Base-by-base conservation (phyloP, 2,329 filamentous ascomycete species). In the Fonsecaea pedrosoi region DNA sequence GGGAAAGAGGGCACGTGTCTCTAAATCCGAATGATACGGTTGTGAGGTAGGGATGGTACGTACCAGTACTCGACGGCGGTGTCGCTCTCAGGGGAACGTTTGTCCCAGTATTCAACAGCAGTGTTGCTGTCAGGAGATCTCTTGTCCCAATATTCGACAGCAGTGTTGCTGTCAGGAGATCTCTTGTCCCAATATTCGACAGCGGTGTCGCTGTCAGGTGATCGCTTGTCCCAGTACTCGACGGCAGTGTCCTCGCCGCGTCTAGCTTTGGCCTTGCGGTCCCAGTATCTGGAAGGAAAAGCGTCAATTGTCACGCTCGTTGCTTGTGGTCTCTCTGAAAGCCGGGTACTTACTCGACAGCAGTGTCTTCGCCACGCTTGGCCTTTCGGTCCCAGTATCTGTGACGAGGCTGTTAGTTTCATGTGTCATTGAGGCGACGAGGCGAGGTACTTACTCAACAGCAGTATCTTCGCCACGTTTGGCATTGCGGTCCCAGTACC, bases 301-400 rank as follows among this genome's bases (percentile, higher is more conserved):
- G 10, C 1, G 45, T 30, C 2, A 50, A 18, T 18, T 9, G 2
- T 13, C 37, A 38, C 1, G 37, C 12, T 38, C 37, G 37, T 37
- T 37, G 35, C 8, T 12, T 9, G 35, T 45, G 40, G 18, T 45
- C 30, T 3, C 2, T 45, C 40, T 2, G 18, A 18, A 45, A 45
- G 3, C 13, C 3, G 13, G 9, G 0, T 50, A 30, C 45, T 50
- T 13, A 50, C 45, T 50, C 45, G 54, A 56, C 54, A 18, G 54
- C 54, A 21, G 54, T 56, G 34, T 56, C 54, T 18, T 56, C 34
- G 12, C 25, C 54, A 10, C 54, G 54, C n/a, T 56, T 56, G 12
- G 37, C 37, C 37, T 38, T 38, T 1, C 30, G 30, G 18, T 48
- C 42, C 42, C 42, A 48, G 42, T 48, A 48, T 4, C 42, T 48